A percentile compares a stretch with the other conserved stretches of the same genome.
These are phyloP conservation scores for Scedosporium aurantiacum DNA, from an alignment of 2,329 filamentous ascomycete genomes.

Conservation along the genomic window DNA sequence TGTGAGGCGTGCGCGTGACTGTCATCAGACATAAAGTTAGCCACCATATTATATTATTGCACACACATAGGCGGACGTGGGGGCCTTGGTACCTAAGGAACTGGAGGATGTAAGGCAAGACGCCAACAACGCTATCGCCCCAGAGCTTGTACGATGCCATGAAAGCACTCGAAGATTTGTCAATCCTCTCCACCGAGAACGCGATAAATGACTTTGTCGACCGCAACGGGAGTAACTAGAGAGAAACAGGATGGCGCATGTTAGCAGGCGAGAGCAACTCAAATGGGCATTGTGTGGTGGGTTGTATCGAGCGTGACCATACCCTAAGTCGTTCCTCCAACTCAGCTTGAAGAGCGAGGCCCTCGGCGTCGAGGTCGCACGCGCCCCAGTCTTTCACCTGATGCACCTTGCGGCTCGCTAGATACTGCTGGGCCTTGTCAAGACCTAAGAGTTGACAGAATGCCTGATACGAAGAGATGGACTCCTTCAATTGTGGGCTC, in stretches of 20 bases:
- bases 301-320: slow-evolving; percentile 13
- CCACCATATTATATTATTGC: neutral
- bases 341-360: slow-evolving; percentile 64
- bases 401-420: slow-evolving; percentile 62
- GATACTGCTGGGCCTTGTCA: slow-evolving; percentile 69
- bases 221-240: slow-evolving; percentile 62
- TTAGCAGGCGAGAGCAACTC: too few relatives aligned
- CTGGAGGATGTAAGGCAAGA: slow-evolving; percentile 77
- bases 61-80: too few relatives aligned
- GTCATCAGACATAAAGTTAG: slow-evolving; percentile 7
- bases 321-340: slow-evolving; percentile 66
- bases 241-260: neutral
- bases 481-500: slow-evolving; percentile 53
- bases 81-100: slow-evolving; percentile 52
- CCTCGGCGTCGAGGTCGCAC: slow-evolving; percentile 65
- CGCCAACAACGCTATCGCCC: slow-evolving; percentile 68
- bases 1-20: slow-evolving; percentile 87
- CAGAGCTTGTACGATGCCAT: slow-evolving; percentile 71
- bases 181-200: slow-evolving; percentile 81
- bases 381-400: slow-evolving; percentile 74
- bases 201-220: slow-evolving; percentile 87
- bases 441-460: slow-evolving; percentile 76
- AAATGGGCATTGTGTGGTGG: neutral
- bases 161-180: slow-evolving; percentile 61
- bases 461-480: slow-evolving; percentile 61